A percentile compares a stretch with the other conserved stretches of the same genome.
Evolutionary conservation across 140 eudicot species (phyloP).

Genomic region (Senecio squalidus): DNA sequence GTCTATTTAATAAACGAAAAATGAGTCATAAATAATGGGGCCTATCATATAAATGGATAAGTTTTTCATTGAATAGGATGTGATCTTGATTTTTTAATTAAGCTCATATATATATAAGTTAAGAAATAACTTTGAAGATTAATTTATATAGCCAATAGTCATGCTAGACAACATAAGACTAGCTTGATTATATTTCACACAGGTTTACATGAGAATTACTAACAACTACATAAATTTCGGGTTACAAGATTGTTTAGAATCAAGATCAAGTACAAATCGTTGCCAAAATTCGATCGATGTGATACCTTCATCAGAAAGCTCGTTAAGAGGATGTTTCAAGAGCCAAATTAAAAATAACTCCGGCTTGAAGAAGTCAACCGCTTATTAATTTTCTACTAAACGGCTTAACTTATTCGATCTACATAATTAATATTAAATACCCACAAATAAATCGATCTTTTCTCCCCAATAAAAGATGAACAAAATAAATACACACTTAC

Average conservation of each 20-base stretch:
- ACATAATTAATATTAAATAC: not conserved
- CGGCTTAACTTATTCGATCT: conserved; percentile 6
- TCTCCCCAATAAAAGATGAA: conserved; percentile 15
- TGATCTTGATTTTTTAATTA: conserved; percentile 1
- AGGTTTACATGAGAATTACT: not conserved
- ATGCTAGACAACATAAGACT: not conserved
- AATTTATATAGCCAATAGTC: conserved; percentile 2
- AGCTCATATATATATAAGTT: no score
- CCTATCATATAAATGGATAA: not conserved
- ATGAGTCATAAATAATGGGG: not conserved
- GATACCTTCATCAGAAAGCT: not conserved
- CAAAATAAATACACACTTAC: conserved; percentile 30
- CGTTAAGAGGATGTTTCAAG: conserved; percentile 3
- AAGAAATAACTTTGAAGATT: conserved; percentile 13
- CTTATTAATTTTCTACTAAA: not conserved
- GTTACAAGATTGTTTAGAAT: conserved; percentile 16
- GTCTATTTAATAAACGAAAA: no score
- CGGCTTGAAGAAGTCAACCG: conserved; percentile 4
- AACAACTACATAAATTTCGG: not conserved
- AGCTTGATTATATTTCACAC: not conserved
- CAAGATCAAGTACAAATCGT: conserved; percentile 16
- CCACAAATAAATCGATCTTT: conserved; percentile 2
- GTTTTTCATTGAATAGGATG: conserved; percentile 1
- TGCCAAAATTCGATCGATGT: conserved; percentile 14
- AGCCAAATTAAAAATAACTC: conserved; percentile 13